Evolutionary conservation across 2,329 filamentous ascomycete species (phyloP).

Genomic region (Cladosporium sp.): DNA sequence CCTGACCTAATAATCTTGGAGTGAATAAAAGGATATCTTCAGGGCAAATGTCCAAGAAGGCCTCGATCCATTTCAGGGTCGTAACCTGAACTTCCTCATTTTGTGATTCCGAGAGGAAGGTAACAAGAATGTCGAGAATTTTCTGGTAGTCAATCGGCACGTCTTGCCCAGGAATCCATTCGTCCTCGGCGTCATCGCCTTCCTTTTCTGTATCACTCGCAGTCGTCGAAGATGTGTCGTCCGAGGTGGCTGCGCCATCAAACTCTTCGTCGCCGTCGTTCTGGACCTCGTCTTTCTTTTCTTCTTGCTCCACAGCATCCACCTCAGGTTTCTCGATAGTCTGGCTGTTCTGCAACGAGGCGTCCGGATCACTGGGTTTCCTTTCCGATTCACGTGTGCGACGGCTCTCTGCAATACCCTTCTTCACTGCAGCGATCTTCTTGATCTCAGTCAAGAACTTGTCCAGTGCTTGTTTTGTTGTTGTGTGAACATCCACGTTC

Average conservation of each 20-base stretch:
- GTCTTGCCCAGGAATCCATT: conserved; percentile 97
- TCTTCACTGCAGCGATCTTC: conserved; percentile 88
- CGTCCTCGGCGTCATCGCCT: conserved; percentile 68
- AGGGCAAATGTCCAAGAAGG: conserved; percentile 94
- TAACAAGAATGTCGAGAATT: conserved; percentile 87
- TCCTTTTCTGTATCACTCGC: conserved; percentile 52
- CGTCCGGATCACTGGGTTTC: conserved; percentile 29
- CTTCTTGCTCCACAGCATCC: conserved; percentile 8
- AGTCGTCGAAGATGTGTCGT: conserved; percentile 53
- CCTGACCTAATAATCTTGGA: conserved; percentile 84
- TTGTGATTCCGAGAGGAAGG: conserved; percentile 78
- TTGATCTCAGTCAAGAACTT: conserved; percentile 92
- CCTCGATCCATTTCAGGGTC: conserved; percentile 90
- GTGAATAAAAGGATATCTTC: conserved; percentile 96
- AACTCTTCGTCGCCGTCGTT: conserved; percentile 45
- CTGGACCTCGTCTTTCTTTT: conserved; percentile 14
- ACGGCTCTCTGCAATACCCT: conserved; percentile 78
- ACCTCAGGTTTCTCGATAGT: conserved; percentile 14
- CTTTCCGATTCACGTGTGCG: conserved; percentile 22
- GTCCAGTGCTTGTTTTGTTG: conserved; percentile 84
- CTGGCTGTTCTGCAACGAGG: conserved; percentile 21
- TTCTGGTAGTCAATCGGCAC: conserved; percentile 90
- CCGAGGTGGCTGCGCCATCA: conserved; percentile 38
- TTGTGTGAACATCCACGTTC: conserved; percentile 91
- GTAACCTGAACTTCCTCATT: conserved; percentile 92